Evolutionary conservation across 2,329 filamentous ascomycete species (phyloP).

Genomic region (Scedosporium minutisporum): DNA sequence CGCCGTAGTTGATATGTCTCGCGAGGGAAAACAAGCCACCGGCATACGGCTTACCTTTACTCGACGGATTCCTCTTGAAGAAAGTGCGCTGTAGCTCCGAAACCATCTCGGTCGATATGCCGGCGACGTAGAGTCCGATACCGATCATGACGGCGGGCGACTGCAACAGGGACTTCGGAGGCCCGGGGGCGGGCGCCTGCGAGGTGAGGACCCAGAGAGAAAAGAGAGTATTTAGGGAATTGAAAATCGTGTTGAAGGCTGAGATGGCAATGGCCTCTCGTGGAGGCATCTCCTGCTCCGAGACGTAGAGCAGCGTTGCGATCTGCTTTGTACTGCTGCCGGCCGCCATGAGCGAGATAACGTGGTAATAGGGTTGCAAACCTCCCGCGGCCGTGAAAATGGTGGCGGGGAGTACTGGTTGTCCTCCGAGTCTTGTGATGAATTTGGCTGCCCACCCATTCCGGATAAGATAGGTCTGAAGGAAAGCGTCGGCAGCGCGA

Average conservation of each 20-base stretch:
- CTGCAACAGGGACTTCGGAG: constrained; percentile 2
- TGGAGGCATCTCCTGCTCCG: constrained; percentile 39
- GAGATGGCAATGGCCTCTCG: constrained; percentile 31
- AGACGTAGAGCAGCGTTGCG: constrained; percentile 35
- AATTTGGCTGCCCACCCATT: constrained; percentile 19
- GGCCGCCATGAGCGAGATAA: constrained; percentile 43
- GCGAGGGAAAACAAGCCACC: constrained; percentile 27
- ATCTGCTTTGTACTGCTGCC: constrained; percentile 46
- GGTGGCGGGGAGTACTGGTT: constrained; percentile 16
- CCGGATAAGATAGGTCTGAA: constrained; percentile 22
- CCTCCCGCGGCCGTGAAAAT: no score
- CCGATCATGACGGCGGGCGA: constrained; percentile 33
- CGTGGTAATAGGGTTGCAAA: constrained; percentile 37
- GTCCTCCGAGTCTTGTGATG: constrained; percentile 15
- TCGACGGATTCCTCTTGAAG: constrained; percentile 27
- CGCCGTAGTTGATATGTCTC: constrained; percentile 31
- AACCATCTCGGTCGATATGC: constrained; percentile 43
- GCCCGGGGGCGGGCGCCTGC: constrained; percentile 11
- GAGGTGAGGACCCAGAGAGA: constrained; percentile 25
- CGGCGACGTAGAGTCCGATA: constrained; percentile 35
- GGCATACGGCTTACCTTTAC: constrained; percentile 27
- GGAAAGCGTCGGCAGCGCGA: constrained; percentile 22
- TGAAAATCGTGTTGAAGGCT: constrained; percentile 43
- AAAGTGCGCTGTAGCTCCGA: constrained; percentile 45
- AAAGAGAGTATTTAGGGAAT: constrained; percentile 45